Percentiles rank a stretch among this genome's conserved stretches.
These are phyloP conservation scores for Leptosphaerulina australis DNA, from an alignment of 2,329 filamentous ascomycete genomes.

Conservation along the genomic window DNA sequence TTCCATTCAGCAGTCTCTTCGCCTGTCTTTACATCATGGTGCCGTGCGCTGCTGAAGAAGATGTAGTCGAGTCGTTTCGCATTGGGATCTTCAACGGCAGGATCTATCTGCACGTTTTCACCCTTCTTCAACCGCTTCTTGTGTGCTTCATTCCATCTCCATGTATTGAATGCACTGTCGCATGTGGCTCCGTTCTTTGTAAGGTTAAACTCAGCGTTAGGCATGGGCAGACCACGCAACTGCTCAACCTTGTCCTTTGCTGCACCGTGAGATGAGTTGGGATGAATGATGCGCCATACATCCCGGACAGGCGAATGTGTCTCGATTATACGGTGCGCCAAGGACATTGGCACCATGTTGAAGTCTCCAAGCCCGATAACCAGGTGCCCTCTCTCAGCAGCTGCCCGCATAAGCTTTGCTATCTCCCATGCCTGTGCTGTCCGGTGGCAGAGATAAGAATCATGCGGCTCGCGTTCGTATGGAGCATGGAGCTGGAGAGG, in stretches of 20 bases:
- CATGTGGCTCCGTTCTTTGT: constrained; percentile 84
- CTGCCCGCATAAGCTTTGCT: constrained; percentile 82
- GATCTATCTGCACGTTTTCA: constrained; percentile 67
- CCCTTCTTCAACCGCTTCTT: constrained; percentile 71
- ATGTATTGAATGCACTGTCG: constrained; percentile 86
- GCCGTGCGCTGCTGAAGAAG: constrained; percentile 64
- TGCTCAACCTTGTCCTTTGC: constrained; percentile 71
- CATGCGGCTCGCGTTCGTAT: constrained; percentile 78
- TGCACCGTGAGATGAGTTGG: constrained; percentile 79
- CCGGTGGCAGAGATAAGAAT: constrained; percentile 89
- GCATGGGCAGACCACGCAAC: constrained; percentile 68
- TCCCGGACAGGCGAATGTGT: constrained; percentile 79
- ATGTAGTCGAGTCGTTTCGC: constrained; percentile 96
- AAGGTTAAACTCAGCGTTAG: constrained; percentile 79
- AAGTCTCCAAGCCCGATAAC: constrained; percentile 91
- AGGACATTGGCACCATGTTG: constrained; percentile 89
- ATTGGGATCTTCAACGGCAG: constrained; percentile 68
- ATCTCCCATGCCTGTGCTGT: constrained; percentile 95
- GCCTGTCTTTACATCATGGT: constrained; percentile 35
- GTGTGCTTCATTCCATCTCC: constrained; percentile 80
- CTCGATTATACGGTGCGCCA: constrained; percentile 82
- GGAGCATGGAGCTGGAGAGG: constrained; percentile 71
- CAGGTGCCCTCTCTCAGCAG: constrained; percentile 78
- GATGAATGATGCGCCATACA: constrained; percentile 82
- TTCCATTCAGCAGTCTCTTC: constrained; percentile 62